phyloP scores from a whole-genome alignment of 805 yeast species.

The Sugiyamaella marilandica region DNA sequence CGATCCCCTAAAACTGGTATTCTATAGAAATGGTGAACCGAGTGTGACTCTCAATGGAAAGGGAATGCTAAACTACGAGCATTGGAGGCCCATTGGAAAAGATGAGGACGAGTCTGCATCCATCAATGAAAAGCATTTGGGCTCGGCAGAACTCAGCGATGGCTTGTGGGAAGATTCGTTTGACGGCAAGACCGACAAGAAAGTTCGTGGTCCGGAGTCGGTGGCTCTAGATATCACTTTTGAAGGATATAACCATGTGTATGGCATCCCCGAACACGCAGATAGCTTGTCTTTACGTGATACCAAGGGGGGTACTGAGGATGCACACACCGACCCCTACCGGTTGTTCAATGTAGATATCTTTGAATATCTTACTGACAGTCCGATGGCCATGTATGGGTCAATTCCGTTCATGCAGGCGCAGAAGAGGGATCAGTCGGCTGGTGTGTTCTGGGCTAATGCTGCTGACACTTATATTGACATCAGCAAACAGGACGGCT shows the following conservation, averaged over 20 bases:
- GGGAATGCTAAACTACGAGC: slow-evolving; percentile 76
- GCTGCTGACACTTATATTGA: slow-evolving; percentile 91
- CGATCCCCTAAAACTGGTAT: slow-evolving; percentile 46
- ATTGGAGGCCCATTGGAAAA: slow-evolving; percentile 53
- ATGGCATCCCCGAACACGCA: slow-evolving; percentile 97
- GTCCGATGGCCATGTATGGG: slow-evolving; percentile 91
- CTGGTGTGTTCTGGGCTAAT: slow-evolving; percentile 88
- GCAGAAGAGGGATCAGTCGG: slow-evolving; percentile 49
- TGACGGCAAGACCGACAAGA: slow-evolving; percentile 58
- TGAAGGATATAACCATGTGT: slow-evolving; percentile 56
- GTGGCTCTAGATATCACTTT: slow-evolving; percentile 75
- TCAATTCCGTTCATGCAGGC: slow-evolving; percentile 85
- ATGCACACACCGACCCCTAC: slow-evolving; percentile 59
- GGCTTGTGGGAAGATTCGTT: slow-evolving; percentile 71
- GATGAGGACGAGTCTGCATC: slow-evolving; percentile 40
- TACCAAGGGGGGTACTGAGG: slow-evolving; percentile 40
- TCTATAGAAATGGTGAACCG: slow-evolving; percentile 42
- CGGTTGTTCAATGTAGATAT: slow-evolving; percentile 90
- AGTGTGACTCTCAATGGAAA: slow-evolving; percentile 64
- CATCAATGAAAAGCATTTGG: slow-evolving; percentile 8
- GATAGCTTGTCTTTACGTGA: slow-evolving; percentile 70
- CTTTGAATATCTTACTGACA: slow-evolving; percentile 82
- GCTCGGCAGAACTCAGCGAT: slow-evolving; percentile 47
- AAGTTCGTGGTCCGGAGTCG: slow-evolving; percentile 75
- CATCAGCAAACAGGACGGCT: slow-evolving; percentile 37